phyloP scores from a whole-genome alignment of 352 stramenopile species.

The Pythium volutum region DNA sequence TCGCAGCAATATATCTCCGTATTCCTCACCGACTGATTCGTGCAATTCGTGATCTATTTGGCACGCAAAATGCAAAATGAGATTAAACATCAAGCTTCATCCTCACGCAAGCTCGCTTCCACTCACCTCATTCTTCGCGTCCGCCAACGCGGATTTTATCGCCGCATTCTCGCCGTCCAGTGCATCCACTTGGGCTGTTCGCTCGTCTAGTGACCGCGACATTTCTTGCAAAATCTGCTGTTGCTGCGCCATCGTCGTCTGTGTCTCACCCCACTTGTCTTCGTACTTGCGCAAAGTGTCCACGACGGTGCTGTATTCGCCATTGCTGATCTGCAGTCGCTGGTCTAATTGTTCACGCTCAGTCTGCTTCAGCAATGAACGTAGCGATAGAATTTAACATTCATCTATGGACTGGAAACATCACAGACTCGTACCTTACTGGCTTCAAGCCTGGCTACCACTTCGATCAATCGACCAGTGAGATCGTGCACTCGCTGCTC shows the following conservation, averaged over 20 bases:
- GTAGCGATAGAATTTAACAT: too few species aligned
- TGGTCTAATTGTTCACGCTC: constrained; percentile 8
- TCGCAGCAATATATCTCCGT: neutral
- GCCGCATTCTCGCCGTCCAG: neutral
- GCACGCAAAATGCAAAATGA: neutral
- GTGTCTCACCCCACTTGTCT: constrained; percentile 31
- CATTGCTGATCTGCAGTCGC: constrained; percentile 1
- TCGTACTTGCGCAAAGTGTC: constrained; percentile 36
- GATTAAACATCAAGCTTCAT: neutral
- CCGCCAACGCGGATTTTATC: neutral
- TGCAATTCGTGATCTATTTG: neutral
- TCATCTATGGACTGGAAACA: neutral
- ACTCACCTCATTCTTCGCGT: constrained; percentile 9
- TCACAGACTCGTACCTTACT: constrained; percentile 1
- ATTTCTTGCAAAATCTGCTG: constrained; percentile 41
- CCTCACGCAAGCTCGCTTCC: neutral
- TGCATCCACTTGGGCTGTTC: constrained; percentile 4
- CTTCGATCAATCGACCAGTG: constrained; percentile 1
- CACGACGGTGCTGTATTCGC: constrained; percentile 11
- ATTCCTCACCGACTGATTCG: constrained; percentile 12
- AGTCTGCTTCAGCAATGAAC: neutral
- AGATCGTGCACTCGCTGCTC: constrained; percentile 11
- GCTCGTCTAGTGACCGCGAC: constrained; percentile 18
- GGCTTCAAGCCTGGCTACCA: neutral
- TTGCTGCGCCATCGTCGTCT: constrained; percentile 39